Conservation (phyloP, 192 early-diverging fungal genomes). For the Umbelopsis vinacea region DNA sequence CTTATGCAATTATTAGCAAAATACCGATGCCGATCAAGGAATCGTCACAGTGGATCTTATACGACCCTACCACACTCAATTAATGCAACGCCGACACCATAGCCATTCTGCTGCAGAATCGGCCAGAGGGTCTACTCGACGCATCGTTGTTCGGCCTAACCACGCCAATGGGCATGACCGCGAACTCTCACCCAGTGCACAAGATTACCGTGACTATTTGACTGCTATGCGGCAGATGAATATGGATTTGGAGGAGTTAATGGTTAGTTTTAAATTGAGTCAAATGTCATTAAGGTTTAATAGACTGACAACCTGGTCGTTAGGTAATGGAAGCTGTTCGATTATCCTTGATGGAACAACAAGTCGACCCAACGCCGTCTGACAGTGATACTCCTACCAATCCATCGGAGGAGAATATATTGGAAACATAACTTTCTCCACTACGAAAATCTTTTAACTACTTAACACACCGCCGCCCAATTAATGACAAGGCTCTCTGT, state of each 20-base stretch:
- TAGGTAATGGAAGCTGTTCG: constrained; percentile 32
- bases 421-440: background rate
- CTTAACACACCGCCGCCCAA: no score
- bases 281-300: background rate
- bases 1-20: background rate
- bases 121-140: constrained; percentile 8
- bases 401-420: background rate
- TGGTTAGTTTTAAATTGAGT: background rate
- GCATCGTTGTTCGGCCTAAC: constrained; percentile 24
- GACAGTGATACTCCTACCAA: background rate
- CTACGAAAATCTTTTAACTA: no score
- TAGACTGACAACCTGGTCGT: background rate
- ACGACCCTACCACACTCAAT: constrained; percentile 1
- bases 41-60: constrained; percentile 1
- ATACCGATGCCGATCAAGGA: background rate
- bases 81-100: background rate
- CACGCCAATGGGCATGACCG: background rate
- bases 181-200: background rate
- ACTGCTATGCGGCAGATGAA: constrained; percentile 3
- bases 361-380: background rate
- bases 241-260: constrained; percentile 32
- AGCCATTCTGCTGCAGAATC: constrained; percentile 16
- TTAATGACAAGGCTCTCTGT: no score
- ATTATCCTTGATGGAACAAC: constrained; percentile 25
- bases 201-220: constrained; percentile 19